These are phyloP conservation scores for Suillus americanus DNA, from an alignment of 768 basidiomycete genomes.

Conservation along the genomic window DNA sequence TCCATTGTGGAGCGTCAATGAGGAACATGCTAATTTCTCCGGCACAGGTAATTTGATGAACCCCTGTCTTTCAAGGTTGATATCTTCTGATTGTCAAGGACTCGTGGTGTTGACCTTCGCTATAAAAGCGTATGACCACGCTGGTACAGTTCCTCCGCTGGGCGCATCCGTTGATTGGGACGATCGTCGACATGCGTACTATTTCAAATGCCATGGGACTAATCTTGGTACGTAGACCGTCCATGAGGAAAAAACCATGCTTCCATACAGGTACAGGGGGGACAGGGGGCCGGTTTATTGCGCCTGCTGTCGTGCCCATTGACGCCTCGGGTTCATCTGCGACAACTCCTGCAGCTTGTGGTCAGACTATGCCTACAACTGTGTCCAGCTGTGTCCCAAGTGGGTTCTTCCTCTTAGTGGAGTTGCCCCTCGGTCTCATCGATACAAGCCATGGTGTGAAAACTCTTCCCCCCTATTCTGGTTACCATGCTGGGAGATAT, in stretches of 20 bases:
- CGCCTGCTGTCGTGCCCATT: background rate
- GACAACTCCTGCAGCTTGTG: background rate
- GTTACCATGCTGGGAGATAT: conserved; percentile 5
- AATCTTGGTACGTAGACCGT: background rate
- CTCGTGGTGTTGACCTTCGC: background rate
- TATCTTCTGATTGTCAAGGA: conserved; percentile 3
- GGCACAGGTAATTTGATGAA: conserved; percentile 35
- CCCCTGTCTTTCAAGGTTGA: background rate
- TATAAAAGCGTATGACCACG: background rate
- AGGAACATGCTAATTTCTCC: conserved; percentile 29
- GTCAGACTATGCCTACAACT: background rate
- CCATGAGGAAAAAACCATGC: background rate
- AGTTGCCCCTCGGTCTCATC: background rate
- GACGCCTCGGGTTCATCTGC: background rate
- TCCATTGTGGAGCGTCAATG: conserved; percentile 30
- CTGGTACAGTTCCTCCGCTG: conserved; percentile 9
- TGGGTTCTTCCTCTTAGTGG: conserved; percentile 5
- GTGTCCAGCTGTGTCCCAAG: background rate
- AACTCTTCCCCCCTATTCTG: background rate
- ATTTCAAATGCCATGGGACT: conserved; percentile 7
- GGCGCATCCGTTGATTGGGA: conserved; percentile 5
- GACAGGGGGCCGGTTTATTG: conserved; percentile 14
- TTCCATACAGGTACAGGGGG: conserved; percentile 9
- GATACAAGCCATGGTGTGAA: conserved; percentile 8
- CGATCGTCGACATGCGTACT: conserved; percentile 14